A percentile compares a stretch with the other conserved stretches of the same genome.
Evolutionary conservation across 768 basidiomycete species (phyloP).

Genomic region (Suillus lakei): DNA sequence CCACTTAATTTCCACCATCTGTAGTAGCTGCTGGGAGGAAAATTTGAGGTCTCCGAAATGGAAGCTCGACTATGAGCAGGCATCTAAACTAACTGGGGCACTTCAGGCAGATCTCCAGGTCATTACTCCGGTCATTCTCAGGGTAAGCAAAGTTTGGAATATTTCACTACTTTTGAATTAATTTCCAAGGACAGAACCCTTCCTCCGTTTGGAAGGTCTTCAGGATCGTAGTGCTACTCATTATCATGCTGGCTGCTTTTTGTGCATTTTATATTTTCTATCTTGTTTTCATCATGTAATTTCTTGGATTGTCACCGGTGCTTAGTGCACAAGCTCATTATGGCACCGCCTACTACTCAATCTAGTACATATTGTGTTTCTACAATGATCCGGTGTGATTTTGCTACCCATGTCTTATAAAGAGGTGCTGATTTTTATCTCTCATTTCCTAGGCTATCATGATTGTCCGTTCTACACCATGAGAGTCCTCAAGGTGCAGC

Average conservation of each 20-base stretch:
- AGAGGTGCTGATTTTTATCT: too few species aligned
- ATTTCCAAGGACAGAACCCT: too few species aligned
- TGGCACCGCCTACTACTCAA: too few species aligned
- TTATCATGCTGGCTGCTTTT: not conserved
- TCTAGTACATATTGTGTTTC: too few species aligned
- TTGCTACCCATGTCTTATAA: too few species aligned
- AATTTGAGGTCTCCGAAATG: constrained; percentile 5
- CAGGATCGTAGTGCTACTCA: not conserved
- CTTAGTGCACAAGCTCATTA: too few species aligned
- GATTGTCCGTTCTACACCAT: too few species aligned
- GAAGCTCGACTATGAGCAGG: constrained; percentile 17
- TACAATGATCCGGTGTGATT: too few species aligned
- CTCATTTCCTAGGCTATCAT: too few species aligned
- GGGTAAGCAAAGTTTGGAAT: not conserved
- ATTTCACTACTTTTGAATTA: too few species aligned
- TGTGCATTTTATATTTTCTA: not conserved
- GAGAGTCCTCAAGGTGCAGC: too few species aligned
- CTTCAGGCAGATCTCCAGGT: constrained; percentile 8
- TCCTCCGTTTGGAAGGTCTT: not conserved
- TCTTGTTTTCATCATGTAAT: not conserved
- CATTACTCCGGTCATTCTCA: not conserved
- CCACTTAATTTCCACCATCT: not conserved
- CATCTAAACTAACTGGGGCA: constrained; percentile 1
- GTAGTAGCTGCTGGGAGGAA: constrained; percentile 13
- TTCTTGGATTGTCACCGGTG: too few species aligned